Conservation (phyloP, 768 basidiomycete genomes). For the Pleurotus giganteus region DNA sequence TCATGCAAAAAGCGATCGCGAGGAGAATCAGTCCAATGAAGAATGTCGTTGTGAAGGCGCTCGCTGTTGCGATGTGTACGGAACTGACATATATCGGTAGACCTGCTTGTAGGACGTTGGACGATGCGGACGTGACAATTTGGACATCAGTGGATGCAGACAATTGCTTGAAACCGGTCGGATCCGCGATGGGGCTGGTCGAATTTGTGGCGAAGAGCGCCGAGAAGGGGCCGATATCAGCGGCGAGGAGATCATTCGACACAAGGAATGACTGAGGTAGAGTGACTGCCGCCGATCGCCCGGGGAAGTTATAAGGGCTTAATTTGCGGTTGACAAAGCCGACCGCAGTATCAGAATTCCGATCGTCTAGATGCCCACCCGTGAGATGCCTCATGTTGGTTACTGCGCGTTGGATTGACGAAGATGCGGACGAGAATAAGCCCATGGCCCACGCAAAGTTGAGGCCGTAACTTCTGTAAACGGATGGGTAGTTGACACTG, state of each 20-base stretch:
- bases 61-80: slow-evolving; percentile 76
- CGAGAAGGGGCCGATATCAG: background rate
- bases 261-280: background rate
- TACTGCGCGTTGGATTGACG: slow-evolving; percentile 73
- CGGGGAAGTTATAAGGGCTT: slow-evolving; percentile 67
- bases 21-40: slow-evolving; percentile 66
- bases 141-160: slow-evolving; percentile 45
- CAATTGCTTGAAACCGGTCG: slow-evolving; percentile 12
- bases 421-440: slow-evolving; percentile 54
- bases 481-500: slow-evolving; percentile 82
- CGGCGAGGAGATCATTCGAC: background rate
- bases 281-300: background rate
- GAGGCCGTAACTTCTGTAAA: slow-evolving; percentile 76
- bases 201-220: background rate
- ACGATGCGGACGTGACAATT: slow-evolving; percentile 59
- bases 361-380: slow-evolving; percentile 69
- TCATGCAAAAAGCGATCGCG: slow-evolving; percentile 51
- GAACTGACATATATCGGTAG: slow-evolving; percentile 81
- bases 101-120: slow-evolving; percentile 74
- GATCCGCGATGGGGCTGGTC: background rate
- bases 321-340: slow-evolving; percentile 78
- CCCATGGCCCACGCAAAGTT: slow-evolving; percentile 93
- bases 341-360: slow-evolving; percentile 57
- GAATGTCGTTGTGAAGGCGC: slow-evolving; percentile 91
- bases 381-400: slow-evolving; percentile 80